Evolutionary conservation across 768 basidiomycete genomes (phyloP).

Genomic region (Roridomyces roridus): DNA sequence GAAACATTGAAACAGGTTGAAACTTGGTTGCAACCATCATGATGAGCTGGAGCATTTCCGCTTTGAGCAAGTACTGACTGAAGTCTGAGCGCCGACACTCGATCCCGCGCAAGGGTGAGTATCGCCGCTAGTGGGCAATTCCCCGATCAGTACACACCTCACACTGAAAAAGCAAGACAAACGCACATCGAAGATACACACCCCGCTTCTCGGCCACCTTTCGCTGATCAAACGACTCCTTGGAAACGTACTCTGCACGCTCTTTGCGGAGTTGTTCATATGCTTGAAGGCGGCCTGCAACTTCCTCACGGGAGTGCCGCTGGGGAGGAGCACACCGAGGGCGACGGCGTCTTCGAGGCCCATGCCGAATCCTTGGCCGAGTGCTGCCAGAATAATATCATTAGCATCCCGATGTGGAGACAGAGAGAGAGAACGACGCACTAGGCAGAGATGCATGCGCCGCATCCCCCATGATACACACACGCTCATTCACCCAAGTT

Average conservation of each 20-base stretch:
- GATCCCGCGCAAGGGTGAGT: no score
- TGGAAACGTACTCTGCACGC: constrained; percentile 18
- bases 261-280: constrained; percentile 18
- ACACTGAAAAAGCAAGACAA: not conserved
- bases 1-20: no score
- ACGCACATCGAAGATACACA: constrained; percentile 18
- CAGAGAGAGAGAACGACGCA: not conserved
- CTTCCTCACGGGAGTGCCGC: not conserved
- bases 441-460: constrained; percentile 23
- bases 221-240: constrained; percentile 18
- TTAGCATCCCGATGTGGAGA: not conserved
- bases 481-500: constrained; percentile 13
- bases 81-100: no score
- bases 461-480: constrained; percentile 15
- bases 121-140: no score
- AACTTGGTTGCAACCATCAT: no score
- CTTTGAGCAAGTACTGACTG: no score
- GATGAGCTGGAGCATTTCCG: no score
- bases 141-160: no score
- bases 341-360: constrained; percentile 20
- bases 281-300: constrained; percentile 4
- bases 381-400: not conserved
- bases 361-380: constrained; percentile 21
- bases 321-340: constrained; percentile 7
- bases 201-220: constrained; percentile 15